Base-by-base conservation (phyloP, 2,329 filamentous ascomycete species). In the Zarea fungicola region DNA sequence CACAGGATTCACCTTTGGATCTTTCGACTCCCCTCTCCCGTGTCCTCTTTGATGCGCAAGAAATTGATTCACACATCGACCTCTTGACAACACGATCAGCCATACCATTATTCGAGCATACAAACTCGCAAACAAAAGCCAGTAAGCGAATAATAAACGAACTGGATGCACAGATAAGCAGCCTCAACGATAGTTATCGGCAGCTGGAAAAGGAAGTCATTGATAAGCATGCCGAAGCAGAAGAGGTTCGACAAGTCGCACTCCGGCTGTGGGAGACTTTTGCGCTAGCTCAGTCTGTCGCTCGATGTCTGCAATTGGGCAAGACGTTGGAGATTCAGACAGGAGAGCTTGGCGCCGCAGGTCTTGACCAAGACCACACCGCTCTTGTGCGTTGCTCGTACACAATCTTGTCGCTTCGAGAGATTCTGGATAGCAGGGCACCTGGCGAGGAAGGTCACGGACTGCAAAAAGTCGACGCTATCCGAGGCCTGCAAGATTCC, bases 31-130 rank as follows among this genome's bases (percentile, higher is more conserved):
- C 93, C 3, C 78, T 99, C 41, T 96, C 91, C 5, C 83, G 89
- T 48, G 91, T 96, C 5, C 82, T 97, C 6, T 99, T 99, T 69
- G 93, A 99, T 68, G 85, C 93, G 3, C 93, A 97, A 64, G 93
- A 97, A 68, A 86, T 99, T 56, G 92, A 97, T 69, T 95, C 91
- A 0, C 90, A 95, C 64, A 96, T 99, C 55, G 89, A 99, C 65
- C 80, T 81, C 4, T 78, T 97, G 34, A 95, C 92, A 6, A 93
- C 90, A 3, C 84, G 87, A 54, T 87, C 85, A 23, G 90, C 93
- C 3, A 72, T 92, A 0, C 87, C 90, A 0, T 76, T 99, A 23
- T 78, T 99, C 18, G 73, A 83, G 25, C 79, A 96, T 66, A 95
- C 91, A 3, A 77, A 83, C 52, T 72, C 80, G 36, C 87, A 93